These are phyloP conservation scores for Tremellales sp. DNA, from an alignment of 1,284 basidiomycete species.

Conservation along the genomic window DNA sequence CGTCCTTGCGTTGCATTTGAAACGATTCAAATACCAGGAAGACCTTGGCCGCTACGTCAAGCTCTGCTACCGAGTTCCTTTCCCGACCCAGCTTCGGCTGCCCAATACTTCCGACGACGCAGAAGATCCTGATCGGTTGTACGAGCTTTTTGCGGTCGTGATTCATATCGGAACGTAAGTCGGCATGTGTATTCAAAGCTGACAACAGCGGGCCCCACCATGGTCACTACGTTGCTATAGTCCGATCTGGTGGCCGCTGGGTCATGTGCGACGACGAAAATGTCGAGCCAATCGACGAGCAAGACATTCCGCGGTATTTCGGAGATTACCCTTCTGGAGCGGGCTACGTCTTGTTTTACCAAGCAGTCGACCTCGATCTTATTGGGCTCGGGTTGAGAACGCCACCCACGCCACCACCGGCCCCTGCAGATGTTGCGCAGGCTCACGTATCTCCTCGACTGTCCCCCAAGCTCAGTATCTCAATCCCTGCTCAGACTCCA, in stretches of 20 bases:
- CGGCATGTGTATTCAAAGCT: neutral
- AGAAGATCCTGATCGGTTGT: slow-evolving; percentile 76
- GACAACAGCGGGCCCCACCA: slow-evolving; percentile 79
- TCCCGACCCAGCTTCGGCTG: slow-evolving; percentile 86
- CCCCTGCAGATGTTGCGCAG: neutral
- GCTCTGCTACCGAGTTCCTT: slow-evolving; percentile 91
- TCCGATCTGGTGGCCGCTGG: slow-evolving; percentile 82
- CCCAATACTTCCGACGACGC: slow-evolving; percentile 97
- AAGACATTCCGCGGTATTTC: slow-evolving; percentile 88
- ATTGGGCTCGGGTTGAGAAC: slow-evolving; percentile 57
- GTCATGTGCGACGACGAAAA: slow-evolving; percentile 93
- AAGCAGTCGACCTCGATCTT: slow-evolving; percentile 79
- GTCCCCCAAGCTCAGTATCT: neutral
- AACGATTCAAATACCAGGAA: slow-evolving; percentile 97
- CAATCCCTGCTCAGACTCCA: neutral
- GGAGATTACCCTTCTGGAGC: slow-evolving; percentile 84
- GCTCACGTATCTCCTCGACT: neutral
- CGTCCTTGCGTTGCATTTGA: slow-evolving; percentile 89
- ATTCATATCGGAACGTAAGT: slow-evolving; percentile 95
- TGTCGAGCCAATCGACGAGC: slow-evolving; percentile 80
- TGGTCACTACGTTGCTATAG: slow-evolving; percentile 94
- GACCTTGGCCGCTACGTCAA: slow-evolving; percentile 85
- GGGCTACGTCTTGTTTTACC: slow-evolving; percentile 97
- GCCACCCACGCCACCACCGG: slow-evolving; percentile 7
- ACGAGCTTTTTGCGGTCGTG: slow-evolving; percentile 91